A percentile compares a stretch with the other conserved stretches of the same genome.
Conservation (phyloP, 352 stramenopile species). For the Blastocystis sp. region DNA sequence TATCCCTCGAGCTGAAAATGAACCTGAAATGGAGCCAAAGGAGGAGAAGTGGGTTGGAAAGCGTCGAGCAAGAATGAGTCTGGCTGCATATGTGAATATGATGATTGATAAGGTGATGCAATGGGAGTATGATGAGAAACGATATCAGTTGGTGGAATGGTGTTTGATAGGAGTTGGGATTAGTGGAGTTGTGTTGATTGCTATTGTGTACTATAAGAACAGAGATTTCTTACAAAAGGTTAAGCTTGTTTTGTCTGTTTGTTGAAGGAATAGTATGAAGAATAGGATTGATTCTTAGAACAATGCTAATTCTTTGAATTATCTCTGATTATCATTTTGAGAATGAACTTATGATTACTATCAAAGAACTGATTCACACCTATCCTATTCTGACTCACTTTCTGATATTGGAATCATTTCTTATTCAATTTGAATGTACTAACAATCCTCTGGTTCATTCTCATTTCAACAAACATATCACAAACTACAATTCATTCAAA, state of each 20-base stretch:
- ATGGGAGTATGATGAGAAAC: background rate
- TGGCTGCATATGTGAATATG: background rate
- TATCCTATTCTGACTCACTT: no score
- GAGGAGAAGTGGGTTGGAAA: slow-evolving; percentile 70
- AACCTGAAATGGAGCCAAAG: slow-evolving; percentile 67
- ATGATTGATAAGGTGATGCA: background rate
- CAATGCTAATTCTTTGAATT: no score
- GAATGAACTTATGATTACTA: no score
- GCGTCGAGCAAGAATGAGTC: slow-evolving; percentile 61
- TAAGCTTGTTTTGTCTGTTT: slow-evolving; percentile 5
- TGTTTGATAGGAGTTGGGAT: background rate
- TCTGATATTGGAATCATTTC: no score
- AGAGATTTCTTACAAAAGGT: background rate
- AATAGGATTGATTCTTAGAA: background rate
- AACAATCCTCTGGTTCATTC: no score
- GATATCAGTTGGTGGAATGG: background rate
- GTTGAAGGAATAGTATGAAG: background rate
- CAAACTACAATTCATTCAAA: no score
- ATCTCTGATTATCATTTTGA: no score
- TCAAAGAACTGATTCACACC: no score
- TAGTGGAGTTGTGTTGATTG: background rate
- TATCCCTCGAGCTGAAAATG: slow-evolving; percentile 68
- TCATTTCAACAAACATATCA: no score
- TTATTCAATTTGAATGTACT: no score
- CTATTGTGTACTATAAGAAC: background rate